A percentile compares a stretch with the other conserved stretches of the same genome.
phyloP scores from a whole-genome alignment of 345 rosid species.

The Gossypium sturtianum region DNA sequence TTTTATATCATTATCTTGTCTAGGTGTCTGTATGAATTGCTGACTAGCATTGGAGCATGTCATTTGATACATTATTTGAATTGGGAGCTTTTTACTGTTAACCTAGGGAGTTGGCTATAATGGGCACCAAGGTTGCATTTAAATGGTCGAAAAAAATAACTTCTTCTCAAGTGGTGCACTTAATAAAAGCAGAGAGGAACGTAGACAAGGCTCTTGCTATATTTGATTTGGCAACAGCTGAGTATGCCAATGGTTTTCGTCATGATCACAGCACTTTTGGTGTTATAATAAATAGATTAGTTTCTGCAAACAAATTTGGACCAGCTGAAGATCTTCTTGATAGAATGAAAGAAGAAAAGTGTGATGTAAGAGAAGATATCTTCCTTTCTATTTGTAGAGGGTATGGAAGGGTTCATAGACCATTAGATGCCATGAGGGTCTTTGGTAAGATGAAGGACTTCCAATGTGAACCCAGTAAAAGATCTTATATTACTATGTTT shows the following conservation, averaged over 20 bases:
- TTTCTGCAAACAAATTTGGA: slow-evolving; percentile 58
- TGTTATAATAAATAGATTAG: slow-evolving; percentile 56
- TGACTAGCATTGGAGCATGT: neutral
- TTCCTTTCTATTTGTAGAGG: slow-evolving; percentile 69
- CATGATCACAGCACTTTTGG: slow-evolving; percentile 54
- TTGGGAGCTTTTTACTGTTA: neutral
- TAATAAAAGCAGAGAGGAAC: slow-evolving; percentile 58
- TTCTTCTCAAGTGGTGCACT: slow-evolving; percentile 50
- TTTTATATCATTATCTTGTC: neutral
- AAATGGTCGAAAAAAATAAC: slow-evolving; percentile 62
- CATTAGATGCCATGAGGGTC: slow-evolving; percentile 59
- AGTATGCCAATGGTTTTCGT: slow-evolving; percentile 56
- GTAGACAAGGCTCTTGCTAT: slow-evolving; percentile 46
- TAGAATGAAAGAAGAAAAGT: slow-evolving; percentile 65
- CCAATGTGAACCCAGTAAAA: slow-evolving; percentile 49
- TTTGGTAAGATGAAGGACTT: slow-evolving; percentile 68
- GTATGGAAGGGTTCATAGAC: slow-evolving; percentile 73
- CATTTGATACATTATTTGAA: neutral
- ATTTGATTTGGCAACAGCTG: slow-evolving; percentile 71
- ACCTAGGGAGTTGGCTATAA: slow-evolving; percentile 12
- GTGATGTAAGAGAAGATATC: slow-evolving; percentile 48
- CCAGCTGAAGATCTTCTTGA: slow-evolving; percentile 63
- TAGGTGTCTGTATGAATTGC: neutral
- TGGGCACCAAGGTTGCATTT: slow-evolving; percentile 36
- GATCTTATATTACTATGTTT: slow-evolving; percentile 50